phyloP scores from a whole-genome alignment of 441 rosid species.

The Jatropha podagrica region DNA sequence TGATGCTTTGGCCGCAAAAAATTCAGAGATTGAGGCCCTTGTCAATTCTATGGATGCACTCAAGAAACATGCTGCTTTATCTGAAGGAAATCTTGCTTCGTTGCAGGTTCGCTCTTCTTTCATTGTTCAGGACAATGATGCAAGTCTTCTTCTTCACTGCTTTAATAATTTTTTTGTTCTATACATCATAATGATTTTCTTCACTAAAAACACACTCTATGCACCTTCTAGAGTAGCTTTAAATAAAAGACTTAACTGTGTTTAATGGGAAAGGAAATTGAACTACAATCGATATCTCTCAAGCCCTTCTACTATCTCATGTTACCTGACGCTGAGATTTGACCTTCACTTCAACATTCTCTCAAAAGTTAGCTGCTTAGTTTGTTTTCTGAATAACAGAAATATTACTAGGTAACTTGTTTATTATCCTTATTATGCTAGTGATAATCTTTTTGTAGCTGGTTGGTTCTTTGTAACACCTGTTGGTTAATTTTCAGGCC shows the following conservation, averaged over 20 bases:
- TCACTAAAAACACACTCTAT: background rate
- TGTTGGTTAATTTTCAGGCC: conserved; percentile 47
- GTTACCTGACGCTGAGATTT: background rate
- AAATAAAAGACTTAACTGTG: conserved; percentile 1
- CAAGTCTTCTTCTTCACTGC: background rate
- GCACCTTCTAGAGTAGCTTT: background rate
- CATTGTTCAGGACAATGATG: conserved; percentile 13
- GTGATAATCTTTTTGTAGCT: background rate
- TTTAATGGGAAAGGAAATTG: background rate
- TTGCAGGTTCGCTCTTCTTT: conserved; percentile 63
- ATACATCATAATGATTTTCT: conserved; percentile 6
- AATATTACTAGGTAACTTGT: background rate
- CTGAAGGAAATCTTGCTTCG: conserved; percentile 89
- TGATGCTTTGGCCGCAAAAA: conserved; percentile 90
- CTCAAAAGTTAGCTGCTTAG: background rate
- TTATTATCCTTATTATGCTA: background rate
- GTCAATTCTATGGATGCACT: conserved; percentile 70
- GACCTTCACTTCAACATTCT: background rate
- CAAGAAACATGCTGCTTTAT: conserved; percentile 81
- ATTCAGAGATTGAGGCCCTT: conserved; percentile 87
- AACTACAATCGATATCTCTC: background rate
- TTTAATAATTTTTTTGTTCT: background rate
- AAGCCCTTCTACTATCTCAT: background rate
- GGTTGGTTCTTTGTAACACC: background rate
- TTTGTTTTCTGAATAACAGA: background rate